A percentile compares a stretch with the other conserved stretches of the same genome.
These are phyloP conservation scores for Coemansia sp. DNA, from an alignment of 192 early-diverging fungal genomes.

Conservation along the genomic window DNA sequence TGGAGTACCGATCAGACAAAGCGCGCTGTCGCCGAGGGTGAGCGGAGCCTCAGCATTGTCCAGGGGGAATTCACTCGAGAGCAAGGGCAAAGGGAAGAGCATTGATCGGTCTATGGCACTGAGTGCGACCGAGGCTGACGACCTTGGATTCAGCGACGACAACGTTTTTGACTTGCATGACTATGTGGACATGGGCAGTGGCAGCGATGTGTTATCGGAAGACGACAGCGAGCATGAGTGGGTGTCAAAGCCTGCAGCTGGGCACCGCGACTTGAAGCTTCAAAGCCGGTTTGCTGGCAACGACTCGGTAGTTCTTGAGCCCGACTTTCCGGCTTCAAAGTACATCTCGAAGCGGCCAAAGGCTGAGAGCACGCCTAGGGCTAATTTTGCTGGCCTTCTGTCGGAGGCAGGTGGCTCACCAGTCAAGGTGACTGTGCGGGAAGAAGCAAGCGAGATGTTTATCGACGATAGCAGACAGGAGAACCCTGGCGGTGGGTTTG, in stretches of 20 bases:
- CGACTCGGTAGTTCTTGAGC: conserved; percentile 43
- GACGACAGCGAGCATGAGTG: conserved; percentile 13
- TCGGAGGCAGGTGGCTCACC: background rate
- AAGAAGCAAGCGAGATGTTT: conserved; percentile 8
- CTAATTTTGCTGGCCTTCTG: conserved; percentile 11
- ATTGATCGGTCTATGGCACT: conserved; percentile 4
- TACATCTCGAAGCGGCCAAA: conserved; percentile 9
- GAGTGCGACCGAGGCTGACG: conserved; percentile 13
- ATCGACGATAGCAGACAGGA: conserved; percentile 1
- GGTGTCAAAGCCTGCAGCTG: background rate
- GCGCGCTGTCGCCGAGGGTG: background rate
- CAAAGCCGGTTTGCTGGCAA: conserved; percentile 36
- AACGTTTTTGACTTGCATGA: conserved; percentile 37
- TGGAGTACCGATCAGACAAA: conserved; percentile 10
- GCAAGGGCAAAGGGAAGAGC: conserved; percentile 20
- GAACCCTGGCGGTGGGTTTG: conserved; percentile 12
- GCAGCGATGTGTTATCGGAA: conserved; percentile 18
- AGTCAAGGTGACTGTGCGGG: conserved; percentile 14
- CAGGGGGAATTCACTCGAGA: conserved; percentile 24
- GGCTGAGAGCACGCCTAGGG: background rate
- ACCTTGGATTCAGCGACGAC: conserved; percentile 23
- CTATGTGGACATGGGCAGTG: conserved; percentile 40
- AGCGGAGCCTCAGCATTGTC: conserved; percentile 3
- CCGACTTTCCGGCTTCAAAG: conserved; percentile 25
- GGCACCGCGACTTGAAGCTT: conserved; percentile 6